phyloP scores from a whole-genome alignment of 163 green algal genomes.

The Volvox carteri region DNA sequence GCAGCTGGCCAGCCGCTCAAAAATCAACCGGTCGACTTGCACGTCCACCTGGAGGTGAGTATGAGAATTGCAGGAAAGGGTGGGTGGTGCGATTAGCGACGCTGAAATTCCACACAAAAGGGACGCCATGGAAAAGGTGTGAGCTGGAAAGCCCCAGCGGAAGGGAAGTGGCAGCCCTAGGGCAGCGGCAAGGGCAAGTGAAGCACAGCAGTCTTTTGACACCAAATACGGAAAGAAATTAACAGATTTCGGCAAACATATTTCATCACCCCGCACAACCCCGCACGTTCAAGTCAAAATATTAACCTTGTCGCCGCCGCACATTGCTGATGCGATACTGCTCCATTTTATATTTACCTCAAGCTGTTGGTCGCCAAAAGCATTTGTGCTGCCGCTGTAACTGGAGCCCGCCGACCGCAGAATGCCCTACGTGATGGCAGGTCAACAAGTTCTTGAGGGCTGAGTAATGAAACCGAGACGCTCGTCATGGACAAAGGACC shows the following conservation, averaged over 20 bases:
- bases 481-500: neutral
- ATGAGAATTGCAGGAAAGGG: neutral
- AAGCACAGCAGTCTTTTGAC: too few relatives aligned
- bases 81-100: neutral
- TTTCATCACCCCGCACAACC: neutral
- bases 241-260: neutral
- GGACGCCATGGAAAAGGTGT: neutral
- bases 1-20: slow-evolving; percentile 70
- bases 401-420: slow-evolving; percentile 18
- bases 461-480: neutral
- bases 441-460: neutral
- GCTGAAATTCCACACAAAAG: neutral
- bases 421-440: slow-evolving; percentile 17
- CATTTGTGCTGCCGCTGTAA: slow-evolving; percentile 73
- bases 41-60: slow-evolving; percentile 82
- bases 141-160: neutral
- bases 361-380: slow-evolving; percentile 93
- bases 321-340: neutral
- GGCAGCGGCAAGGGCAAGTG: too few relatives aligned
- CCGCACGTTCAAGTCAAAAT: too few relatives aligned
- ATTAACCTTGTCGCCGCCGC: slow-evolving; percentile 9
- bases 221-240: neutral
- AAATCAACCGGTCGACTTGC: slow-evolving; percentile 76
- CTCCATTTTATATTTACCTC: slow-evolving; percentile 28
- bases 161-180: too few relatives aligned